Conservation (phyloP, 495 filamentous ascomycete genomes). For the Platismatia glauca region DNA sequence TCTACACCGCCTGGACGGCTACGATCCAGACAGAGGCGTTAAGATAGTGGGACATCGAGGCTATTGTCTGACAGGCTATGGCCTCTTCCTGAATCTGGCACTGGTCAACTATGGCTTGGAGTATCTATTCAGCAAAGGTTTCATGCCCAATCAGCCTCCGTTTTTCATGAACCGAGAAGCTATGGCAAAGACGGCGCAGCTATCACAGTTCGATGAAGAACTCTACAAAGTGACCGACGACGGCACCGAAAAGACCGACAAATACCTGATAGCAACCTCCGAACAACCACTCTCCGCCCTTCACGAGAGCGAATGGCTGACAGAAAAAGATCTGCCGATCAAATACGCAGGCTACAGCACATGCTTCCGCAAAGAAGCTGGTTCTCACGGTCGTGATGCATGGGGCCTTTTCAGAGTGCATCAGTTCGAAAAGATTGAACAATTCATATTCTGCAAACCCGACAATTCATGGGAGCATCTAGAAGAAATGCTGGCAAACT, state of each 20-base stretch:
- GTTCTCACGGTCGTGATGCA: conserved; percentile 83
- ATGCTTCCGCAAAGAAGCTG: conserved; percentile 92
- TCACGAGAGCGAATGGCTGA: conserved; percentile 89
- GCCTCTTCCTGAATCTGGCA: conserved; percentile 87
- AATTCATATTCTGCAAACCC: conserved; percentile 88
- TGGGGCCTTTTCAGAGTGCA: conserved; percentile 99
- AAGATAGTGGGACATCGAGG: conserved; percentile 94
- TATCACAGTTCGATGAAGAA: conserved; percentile 96
- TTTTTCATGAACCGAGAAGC: conserved; percentile 92
- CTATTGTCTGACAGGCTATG: conserved; percentile 83
- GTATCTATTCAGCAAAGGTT: conserved; percentile 68
- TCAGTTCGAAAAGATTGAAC: conserved; percentile 97
- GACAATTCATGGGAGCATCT: conserved; percentile 93
- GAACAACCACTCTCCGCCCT: conserved; percentile 91
- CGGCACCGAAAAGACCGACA: conserved; percentile 71
- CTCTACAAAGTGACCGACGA: conserved; percentile 91
- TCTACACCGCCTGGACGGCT: conserved; percentile 75
- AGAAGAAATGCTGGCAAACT: conserved; percentile 80
- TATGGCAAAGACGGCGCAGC: conserved; percentile 98
- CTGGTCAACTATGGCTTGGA: conserved; percentile 89
- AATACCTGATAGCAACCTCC: conserved; percentile 95
- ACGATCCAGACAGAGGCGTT: conserved; percentile 85
- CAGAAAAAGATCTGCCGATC: conserved; percentile 74
- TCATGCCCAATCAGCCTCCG: conserved; percentile 83
- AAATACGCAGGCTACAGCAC: conserved; percentile 93